Percentiles rank a stretch among this genome's conserved stretches.
phyloP scores from a whole-genome alignment of 495 filamentous ascomycete species.

The Monascus purpureus region DNA sequence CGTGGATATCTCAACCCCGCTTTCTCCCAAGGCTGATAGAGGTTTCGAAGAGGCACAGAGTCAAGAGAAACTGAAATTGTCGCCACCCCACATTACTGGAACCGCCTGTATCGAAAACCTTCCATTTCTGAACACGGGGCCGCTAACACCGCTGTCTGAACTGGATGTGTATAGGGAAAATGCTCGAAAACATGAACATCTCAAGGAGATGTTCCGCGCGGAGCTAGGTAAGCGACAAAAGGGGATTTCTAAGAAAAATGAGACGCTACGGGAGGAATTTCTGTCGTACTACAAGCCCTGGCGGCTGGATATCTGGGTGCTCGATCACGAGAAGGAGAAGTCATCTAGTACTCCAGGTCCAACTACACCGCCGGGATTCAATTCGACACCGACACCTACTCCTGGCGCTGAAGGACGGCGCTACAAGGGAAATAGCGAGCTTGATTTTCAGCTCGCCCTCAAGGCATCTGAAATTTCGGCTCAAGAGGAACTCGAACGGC shows the following conservation, averaged over 20 bases:
- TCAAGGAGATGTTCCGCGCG: constrained; percentile 20
- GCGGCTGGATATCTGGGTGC: constrained; percentile 35
- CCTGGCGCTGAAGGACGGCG: constrained; percentile 42
- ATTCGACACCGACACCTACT: constrained; percentile 24
- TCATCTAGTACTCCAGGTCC: constrained; percentile 34
- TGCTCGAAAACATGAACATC: constrained; percentile 14
- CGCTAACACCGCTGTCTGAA: constrained; percentile 37
- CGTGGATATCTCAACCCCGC: background rate
- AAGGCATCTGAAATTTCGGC: constrained; percentile 63
- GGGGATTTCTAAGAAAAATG: constrained; percentile 27
- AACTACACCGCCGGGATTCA: constrained; percentile 30
- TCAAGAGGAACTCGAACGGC: constrained; percentile 57
- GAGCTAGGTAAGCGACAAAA: constrained; percentile 27
- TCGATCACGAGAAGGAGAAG: constrained; percentile 49
- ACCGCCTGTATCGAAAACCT: constrained; percentile 23
- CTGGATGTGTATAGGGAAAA: constrained; percentile 34
- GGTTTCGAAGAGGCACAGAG: constrained; percentile 16
- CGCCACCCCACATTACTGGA: constrained; percentile 7
- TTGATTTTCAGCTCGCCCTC: constrained; percentile 63
- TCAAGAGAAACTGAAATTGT: constrained; percentile 15
- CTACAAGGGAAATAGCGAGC: constrained; percentile 53
- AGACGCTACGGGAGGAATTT: constrained; percentile 27
- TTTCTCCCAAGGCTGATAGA: background rate
- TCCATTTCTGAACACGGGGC: constrained; percentile 33
- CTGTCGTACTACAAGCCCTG: constrained; percentile 31